A percentile compares a stretch with the other conserved stretches of the same genome.
These are phyloP conservation scores for Umbellularia californica DNA, from an alignment of 164 flowering plant species.

Conservation along the genomic window DNA sequence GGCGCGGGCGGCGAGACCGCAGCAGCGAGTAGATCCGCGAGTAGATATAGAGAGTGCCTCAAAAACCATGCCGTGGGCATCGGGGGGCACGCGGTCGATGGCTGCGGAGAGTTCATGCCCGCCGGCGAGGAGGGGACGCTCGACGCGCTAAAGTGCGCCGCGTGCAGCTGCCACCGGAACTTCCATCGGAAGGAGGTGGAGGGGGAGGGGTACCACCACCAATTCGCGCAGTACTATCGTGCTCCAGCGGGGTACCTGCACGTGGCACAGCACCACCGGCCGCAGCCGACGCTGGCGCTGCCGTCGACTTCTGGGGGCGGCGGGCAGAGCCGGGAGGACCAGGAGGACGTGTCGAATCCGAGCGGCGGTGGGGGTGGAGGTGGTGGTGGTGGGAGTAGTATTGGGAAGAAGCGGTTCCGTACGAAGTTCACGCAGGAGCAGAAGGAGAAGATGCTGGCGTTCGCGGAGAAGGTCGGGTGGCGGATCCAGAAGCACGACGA, in stretches of 20 bases:
- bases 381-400: not conserved
- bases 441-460: slow-evolving; percentile 65
- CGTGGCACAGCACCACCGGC: slow-evolving; percentile 21
- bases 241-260: slow-evolving; percentile 41
- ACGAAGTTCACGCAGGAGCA: slow-evolving; percentile 71
- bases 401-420: slow-evolving; percentile 47
- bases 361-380: slow-evolving; percentile 49
- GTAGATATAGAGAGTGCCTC: slow-evolving; percentile 58
- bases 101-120: slow-evolving; percentile 81
- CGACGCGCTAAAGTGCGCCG: slow-evolving; percentile 69
- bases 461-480: slow-evolving; percentile 74
- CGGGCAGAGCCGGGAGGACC: slow-evolving; percentile 31
- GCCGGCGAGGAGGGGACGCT: slow-evolving; percentile 70
- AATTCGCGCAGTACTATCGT: slow-evolving; percentile 31
- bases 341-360: slow-evolving; percentile 54
- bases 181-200: slow-evolving; percentile 69
- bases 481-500: slow-evolving; percentile 75
- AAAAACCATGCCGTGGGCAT: slow-evolving; percentile 74
- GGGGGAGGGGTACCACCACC: slow-evolving; percentile 22
- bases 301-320: slow-evolving; percentile 51
- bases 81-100: slow-evolving; percentile 74
- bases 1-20: not conserved
- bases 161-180: slow-evolving; percentile 80
- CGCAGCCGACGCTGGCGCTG: slow-evolving; percentile 39
- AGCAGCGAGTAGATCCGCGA: not conserved